Conservation (phyloP, 139 green algal species). For the Chlorokybus atmophyticus region DNA sequence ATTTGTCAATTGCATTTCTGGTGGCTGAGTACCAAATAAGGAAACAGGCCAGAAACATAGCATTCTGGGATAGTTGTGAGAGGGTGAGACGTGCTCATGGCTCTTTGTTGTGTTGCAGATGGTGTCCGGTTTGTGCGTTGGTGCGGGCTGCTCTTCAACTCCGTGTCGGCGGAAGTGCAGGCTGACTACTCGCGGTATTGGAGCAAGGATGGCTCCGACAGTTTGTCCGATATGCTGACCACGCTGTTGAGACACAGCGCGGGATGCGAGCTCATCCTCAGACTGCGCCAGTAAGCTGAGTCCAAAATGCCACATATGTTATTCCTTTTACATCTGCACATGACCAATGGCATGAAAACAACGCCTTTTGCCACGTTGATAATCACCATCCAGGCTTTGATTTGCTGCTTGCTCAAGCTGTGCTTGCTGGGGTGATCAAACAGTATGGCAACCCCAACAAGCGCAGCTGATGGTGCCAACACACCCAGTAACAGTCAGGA, state of each 20-base stretch:
- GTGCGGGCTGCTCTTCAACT: conserved; percentile 77
- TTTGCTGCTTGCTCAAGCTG: neutral
- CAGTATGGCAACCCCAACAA: neutral
- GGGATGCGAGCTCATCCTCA: no score
- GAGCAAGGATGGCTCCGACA: conserved; percentile 4
- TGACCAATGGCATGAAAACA: no score
- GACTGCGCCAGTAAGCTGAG: neutral
- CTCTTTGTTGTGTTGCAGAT: conserved; percentile 10
- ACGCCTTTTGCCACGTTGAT: neutral
- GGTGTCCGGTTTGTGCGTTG: conserved; percentile 53
- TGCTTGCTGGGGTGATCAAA: neutral
- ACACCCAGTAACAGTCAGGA: conserved; percentile 32
- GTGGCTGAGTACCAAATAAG: no score
- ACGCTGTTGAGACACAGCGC: neutral
- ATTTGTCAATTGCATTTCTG: no score
- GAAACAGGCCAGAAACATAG: no score
- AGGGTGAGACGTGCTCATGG: no score
- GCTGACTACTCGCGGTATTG: conserved; percentile 76
- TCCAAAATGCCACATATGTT: neutral
- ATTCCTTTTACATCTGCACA: conserved; percentile 1
- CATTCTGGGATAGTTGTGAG: no score
- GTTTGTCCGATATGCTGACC: neutral
- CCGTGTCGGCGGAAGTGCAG: conserved; percentile 51
- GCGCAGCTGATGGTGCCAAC: conserved; percentile 20
- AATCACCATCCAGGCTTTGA: neutral